phyloP scores from a whole-genome alignment of 495 filamentous ascomycete genomes.

The Neurospora terricola region DNA sequence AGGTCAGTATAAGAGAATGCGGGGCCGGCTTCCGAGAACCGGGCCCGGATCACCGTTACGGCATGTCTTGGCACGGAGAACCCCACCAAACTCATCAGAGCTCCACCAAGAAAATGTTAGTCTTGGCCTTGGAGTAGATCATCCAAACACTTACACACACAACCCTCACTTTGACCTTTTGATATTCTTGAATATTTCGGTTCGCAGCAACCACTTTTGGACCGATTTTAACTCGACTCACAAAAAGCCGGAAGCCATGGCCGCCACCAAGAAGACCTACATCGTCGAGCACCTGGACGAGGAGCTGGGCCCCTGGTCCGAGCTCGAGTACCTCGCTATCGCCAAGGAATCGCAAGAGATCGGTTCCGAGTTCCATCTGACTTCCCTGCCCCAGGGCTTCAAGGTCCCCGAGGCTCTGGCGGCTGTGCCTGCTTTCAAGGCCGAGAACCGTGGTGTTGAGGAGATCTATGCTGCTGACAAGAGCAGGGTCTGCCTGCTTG shows the following conservation, averaged over 20 bases:
- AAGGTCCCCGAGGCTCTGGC: conserved; percentile 55
- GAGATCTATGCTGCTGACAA: conserved; percentile 54
- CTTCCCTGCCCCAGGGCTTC: conserved; percentile 63
- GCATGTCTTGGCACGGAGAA: background rate
- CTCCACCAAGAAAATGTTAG: background rate
- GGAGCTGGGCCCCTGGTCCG: conserved; percentile 89
- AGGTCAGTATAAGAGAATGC: background rate
- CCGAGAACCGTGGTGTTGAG: conserved; percentile 68
- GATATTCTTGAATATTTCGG: background rate
- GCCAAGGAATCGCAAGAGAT: conserved; percentile 63
- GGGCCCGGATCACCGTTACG: background rate
- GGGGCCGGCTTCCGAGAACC: background rate
- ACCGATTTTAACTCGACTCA: background rate
- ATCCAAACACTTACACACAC: background rate
- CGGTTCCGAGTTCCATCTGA: conserved; percentile 67
- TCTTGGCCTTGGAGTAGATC: background rate
- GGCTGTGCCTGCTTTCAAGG: conserved; percentile 46
- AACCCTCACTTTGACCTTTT: background rate
- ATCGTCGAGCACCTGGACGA: conserved; percentile 90
- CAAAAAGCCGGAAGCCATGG: background rate
- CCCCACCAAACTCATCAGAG: background rate
- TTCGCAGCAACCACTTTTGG: background rate
- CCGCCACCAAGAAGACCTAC: conserved; percentile 47
- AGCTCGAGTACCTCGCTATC: conserved; percentile 81
- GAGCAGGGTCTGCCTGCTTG: conserved; percentile 72